Conservation (phyloP, 2,329 filamentous ascomycete genomes). For the Aspergillus cejpii region DNA sequence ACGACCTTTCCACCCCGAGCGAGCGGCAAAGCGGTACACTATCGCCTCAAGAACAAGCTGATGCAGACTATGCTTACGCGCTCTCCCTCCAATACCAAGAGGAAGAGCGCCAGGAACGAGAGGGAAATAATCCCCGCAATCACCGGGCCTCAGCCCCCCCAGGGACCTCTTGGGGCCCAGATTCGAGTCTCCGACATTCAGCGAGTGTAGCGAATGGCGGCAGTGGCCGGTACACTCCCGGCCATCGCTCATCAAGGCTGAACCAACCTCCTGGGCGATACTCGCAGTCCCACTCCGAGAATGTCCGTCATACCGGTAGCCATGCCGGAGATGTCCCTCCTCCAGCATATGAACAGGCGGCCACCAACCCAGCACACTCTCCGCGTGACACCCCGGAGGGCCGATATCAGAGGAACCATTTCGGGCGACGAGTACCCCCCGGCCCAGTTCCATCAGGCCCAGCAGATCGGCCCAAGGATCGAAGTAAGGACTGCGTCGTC, state of each 20-base stretch:
- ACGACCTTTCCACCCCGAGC: constrained; percentile 4
- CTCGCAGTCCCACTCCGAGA: constrained; percentile 14
- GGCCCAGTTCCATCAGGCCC: constrained; percentile 9
- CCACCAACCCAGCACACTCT: constrained; percentile 51
- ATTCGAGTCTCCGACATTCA: constrained; percentile 11
- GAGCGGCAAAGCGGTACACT: constrained; percentile 15
- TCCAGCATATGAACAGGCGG: constrained; percentile 60
- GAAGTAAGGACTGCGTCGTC: constrained; percentile 40
- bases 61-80: constrained; percentile 71
- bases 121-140: constrained; percentile 36
- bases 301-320: constrained; percentile 31
- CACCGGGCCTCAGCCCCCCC: constrained; percentile 20
- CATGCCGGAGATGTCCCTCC: constrained; percentile 51
- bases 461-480: constrained; percentile 23
- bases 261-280: constrained; percentile 12
- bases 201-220: constrained; percentile 20
- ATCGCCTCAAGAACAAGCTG: constrained; percentile 59
- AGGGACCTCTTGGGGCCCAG: constrained; percentile 8
- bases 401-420: constrained; percentile 18
- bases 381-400: constrained; percentile 30
- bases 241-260: constrained; percentile 22
- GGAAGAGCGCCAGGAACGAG: constrained; percentile 66
- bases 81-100: constrained; percentile 89
- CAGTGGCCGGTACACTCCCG: constrained; percentile 8
- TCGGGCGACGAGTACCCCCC: constrained; percentile 14